Conservation (phyloP, 257 asterid species). For the Solanum dulcamara region DNA sequence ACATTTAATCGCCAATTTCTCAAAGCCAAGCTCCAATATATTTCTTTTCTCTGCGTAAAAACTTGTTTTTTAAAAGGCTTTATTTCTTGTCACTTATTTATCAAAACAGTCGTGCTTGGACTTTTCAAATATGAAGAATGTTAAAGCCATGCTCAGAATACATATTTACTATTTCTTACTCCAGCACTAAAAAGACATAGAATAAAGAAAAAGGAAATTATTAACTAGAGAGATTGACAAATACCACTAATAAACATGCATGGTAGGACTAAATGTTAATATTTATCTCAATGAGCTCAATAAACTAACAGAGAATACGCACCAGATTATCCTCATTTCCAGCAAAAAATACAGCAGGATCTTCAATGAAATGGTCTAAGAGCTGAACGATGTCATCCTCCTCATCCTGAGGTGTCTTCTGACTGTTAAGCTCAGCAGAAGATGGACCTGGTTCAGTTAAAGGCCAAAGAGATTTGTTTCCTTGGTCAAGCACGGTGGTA, state of each 20-base stretch:
- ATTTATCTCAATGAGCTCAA: not conserved
- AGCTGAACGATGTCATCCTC: not conserved
- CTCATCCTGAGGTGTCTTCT: not conserved
- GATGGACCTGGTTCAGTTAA: not conserved
- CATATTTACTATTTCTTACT: not conserved
- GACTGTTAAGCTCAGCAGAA: not conserved
- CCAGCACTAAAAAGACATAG: not conserved
- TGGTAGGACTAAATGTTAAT: not conserved
- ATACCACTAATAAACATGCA: not conserved
- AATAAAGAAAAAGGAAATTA: not conserved
- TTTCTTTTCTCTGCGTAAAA: not conserved
- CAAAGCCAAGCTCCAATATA: not conserved
- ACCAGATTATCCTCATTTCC: not conserved
- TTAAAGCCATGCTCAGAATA: not conserved
- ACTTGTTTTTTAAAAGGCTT: not conserved
- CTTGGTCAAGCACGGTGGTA: not conserved
- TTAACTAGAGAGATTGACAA: not conserved
- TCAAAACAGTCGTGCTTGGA: not conserved
- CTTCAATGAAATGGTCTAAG: not conserved
- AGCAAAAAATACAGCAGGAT: not conserved
- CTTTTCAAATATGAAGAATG: not conserved
- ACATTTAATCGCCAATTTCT: not conserved
- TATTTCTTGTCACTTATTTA: not conserved
- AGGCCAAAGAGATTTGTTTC: not conserved
- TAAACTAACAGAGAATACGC: not conserved